A percentile compares a stretch with the other conserved stretches of the same genome.
Conservation (phyloP, 768 basidiomycete genomes). For the Chalciporus pseudorubinellus region DNA sequence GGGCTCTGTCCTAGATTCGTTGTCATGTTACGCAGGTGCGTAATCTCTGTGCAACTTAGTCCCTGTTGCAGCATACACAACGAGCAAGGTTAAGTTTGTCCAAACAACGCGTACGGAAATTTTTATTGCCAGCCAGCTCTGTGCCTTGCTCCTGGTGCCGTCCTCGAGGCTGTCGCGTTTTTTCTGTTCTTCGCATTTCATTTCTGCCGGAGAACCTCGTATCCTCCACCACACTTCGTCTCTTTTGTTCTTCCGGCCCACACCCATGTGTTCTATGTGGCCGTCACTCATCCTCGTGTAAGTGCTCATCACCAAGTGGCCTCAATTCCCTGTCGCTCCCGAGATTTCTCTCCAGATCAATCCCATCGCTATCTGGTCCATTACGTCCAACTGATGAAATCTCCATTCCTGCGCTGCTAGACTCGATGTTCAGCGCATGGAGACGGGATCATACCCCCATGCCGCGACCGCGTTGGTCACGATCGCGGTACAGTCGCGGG, state of each 20-base stretch:
- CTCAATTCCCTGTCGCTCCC: conserved; percentile 20
- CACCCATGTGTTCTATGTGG: neutral
- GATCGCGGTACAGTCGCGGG: conserved; percentile 30
- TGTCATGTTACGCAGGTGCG: conserved; percentile 1
- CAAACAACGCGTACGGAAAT: conserved; percentile 27
- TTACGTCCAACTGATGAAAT: conserved; percentile 12
- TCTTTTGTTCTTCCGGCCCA: neutral
- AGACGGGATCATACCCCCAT: conserved; percentile 15
- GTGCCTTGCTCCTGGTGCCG: conserved; percentile 26
- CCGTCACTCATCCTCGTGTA: conserved; percentile 5
- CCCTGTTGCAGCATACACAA: conserved; percentile 13
- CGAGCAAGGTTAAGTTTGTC: conserved; percentile 34
- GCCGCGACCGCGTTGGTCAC: conserved; percentile 9
- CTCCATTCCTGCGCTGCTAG: neutral
- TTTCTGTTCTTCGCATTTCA: conserved; percentile 8
- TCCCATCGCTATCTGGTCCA: conserved; percentile 18
- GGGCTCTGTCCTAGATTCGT: conserved; percentile 11
- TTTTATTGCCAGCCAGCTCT: conserved; percentile 21
- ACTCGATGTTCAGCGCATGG: conserved; percentile 4
- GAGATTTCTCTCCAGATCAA: conserved; percentile 20
- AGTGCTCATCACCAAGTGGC: neutral
- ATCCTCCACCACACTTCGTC: neutral
- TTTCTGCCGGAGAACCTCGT: neutral
- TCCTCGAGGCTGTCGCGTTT: conserved; percentile 37
- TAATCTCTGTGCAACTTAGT: conserved; percentile 17